Evolutionary conservation across 2,329 filamentous ascomycete species (phyloP).

Genomic region (Penicillium sp.): DNA sequence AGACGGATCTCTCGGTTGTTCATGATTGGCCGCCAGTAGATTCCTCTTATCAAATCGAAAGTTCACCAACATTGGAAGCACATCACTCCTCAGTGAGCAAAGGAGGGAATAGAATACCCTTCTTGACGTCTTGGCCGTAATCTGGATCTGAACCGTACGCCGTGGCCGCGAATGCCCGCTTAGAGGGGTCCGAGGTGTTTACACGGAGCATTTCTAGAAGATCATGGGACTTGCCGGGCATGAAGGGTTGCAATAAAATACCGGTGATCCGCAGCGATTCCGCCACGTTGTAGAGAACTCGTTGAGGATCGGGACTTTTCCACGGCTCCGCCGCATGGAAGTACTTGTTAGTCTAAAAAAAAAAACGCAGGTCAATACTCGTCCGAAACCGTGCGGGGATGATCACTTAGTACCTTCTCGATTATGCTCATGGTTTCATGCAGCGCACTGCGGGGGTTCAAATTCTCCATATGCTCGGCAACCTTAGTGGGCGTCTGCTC

Average conservation of each 20-base stretch:
- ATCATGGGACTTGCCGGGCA: conserved; percentile 72
- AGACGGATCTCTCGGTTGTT: conserved; percentile 6
- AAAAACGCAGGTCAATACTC: conserved; percentile 12
- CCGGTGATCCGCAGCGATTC: conserved; percentile 77
- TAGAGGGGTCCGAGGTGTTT: conserved; percentile 45
- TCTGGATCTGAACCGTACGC: conserved; percentile 61
- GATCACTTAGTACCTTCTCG: conserved; percentile 50
- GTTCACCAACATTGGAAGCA: background rate
- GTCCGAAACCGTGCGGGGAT: conserved; percentile 13
- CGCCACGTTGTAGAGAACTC: conserved; percentile 66
- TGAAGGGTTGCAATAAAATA: conserved; percentile 87
- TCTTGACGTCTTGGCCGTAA: conserved; percentile 61
- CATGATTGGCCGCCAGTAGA: conserved; percentile 21
- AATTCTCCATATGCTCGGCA: conserved; percentile 58
- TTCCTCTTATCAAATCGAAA: conserved; percentile 33
- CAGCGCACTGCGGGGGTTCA: conserved; percentile 66
- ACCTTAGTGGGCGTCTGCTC: conserved; percentile 44
- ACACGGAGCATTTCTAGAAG: conserved; percentile 80
- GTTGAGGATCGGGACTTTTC: conserved; percentile 55
- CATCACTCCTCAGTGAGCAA: conserved; percentile 41
- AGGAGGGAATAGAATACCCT: conserved; percentile 55
- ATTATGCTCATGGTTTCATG: conserved; percentile 63
- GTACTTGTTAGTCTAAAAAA: conserved; percentile 62
- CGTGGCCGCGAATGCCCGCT: conserved; percentile 64
- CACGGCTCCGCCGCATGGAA: conserved; percentile 68